Evolutionary conservation across 2,329 filamentous ascomycete species (phyloP).

Genomic region (Fusarium sp.): DNA sequence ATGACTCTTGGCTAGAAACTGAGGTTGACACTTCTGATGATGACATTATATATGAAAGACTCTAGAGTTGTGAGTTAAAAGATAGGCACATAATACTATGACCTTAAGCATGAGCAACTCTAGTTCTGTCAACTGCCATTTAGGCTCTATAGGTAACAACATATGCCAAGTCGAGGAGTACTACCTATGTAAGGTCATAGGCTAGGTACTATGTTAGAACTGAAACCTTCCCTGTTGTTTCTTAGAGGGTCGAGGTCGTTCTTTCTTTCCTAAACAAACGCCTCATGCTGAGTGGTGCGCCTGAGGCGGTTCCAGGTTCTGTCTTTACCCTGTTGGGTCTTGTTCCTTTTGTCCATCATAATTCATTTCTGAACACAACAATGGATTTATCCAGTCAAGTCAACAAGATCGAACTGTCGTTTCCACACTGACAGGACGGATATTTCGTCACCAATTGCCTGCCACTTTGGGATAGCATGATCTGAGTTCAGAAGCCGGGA

Average conservation of each 20-base stretch:
- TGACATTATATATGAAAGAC: neutral
- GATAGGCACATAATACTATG: too few relatives aligned
- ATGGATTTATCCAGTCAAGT: neutral
- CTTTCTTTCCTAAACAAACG: slow-evolving; percentile 14
- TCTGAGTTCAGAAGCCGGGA: slow-evolving; percentile 25
- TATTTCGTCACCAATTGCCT: neutral
- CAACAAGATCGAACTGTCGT: neutral
- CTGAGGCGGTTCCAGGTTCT: slow-evolving; percentile 34
- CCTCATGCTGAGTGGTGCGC: slow-evolving; percentile 42
- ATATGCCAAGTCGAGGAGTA: neutral
- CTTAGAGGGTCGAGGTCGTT: neutral
- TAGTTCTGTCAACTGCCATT: neutral
- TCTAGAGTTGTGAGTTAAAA: neutral
- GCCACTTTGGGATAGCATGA: slow-evolving; percentile 18
- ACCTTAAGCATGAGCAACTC: neutral
- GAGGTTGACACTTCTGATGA: neutral
- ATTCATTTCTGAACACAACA: slow-evolving; percentile 6
- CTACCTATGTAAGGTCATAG: neutral
- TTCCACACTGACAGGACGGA: neutral
- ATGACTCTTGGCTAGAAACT: neutral
- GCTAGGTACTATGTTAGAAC: neutral
- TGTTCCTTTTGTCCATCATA: slow-evolving; percentile 42
- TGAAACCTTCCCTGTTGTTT: neutral
- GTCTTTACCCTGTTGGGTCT: slow-evolving; percentile 14
- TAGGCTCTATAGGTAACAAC: neutral